Evolutionary conservation across 768 basidiomycete genomes (phyloP), one percentile per base, ranked within the genome.

Genomic region (Rhodotorula graminis): DNA sequence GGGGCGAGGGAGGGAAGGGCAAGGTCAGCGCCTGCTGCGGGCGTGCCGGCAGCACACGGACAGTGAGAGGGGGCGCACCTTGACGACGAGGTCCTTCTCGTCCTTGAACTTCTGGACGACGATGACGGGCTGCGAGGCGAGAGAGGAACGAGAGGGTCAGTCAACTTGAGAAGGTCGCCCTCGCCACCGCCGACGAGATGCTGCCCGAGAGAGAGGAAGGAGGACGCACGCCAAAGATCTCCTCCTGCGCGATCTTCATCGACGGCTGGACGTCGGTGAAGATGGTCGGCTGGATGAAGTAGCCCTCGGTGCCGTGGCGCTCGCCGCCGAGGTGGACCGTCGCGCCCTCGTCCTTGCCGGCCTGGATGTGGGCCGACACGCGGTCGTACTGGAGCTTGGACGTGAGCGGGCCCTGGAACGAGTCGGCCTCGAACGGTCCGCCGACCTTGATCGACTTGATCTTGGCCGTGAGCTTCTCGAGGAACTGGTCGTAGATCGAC

Each of bases 341-440:
- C 0, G 91, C 91, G 33, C 91, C 92, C 29, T 87, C 85, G 23
- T 85, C 79, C 78, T 87, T 89, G 6, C 91, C 92, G 15, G 87
- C 85, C 40, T 90, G 79, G 80, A 94, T 92, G 83, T 91, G 92
- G 23, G 80, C 81, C 85, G 91, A 86, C 72, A 93, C 85, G 66
- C 89, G 88, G 88, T 90, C 70, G 77, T 72, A 70, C 79, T 92
- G 91, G 52, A 84, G 78, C 80, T 92, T 83, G 1, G 89, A 90
- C 40, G 90, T 88, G 80, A 90, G 80, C 0, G 91, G 91, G 33
- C 92, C 92, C 75, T 91, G 90, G 80, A 86, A 85, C 44, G 85
- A 85, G 15, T 83, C 85, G 0, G 80, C 73, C 6, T 77, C 77
- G 82, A 92, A 91, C 2, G 90, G 90, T 76, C 90, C 86, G 31